Percentiles rank a stretch among this genome's conserved stretches.
phyloP scores from a whole-genome alignment of 2,329 filamentous ascomycete genomes.

The Tolypocladium inflatum region DNA sequence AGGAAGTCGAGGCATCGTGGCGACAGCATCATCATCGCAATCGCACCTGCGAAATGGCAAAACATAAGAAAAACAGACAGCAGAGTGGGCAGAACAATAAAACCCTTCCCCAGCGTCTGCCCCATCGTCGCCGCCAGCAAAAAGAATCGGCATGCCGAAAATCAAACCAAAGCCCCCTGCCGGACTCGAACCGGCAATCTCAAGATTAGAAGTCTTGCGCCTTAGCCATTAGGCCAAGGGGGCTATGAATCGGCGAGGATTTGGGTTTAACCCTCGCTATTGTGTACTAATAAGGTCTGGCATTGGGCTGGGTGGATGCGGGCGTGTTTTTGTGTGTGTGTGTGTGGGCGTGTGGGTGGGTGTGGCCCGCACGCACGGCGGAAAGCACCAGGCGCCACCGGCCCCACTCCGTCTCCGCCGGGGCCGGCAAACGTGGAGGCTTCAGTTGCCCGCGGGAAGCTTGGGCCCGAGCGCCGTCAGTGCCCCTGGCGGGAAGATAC shows the following conservation, averaged over 20 bases:
- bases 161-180: conserved; percentile 1
- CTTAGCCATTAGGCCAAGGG: conserved; percentile 6
- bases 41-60: neutral
- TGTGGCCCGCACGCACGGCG: neutral
- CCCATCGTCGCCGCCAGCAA: neutral
- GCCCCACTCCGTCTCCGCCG: neutral
- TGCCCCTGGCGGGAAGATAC: conserved; percentile 1
- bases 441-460: neutral
- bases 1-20: neutral
- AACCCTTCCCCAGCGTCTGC: neutral
- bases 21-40: no score
- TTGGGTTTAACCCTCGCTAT: neutral
- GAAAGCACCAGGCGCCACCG: neutral
- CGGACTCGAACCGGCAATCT: conserved; percentile 6
- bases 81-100: no score
- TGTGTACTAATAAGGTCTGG: neutral
- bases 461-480: neutral
- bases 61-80: neutral
- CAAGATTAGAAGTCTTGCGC: conserved; percentile 7
- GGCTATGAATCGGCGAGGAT: neutral
- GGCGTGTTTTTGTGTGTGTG: neutral
- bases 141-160: neutral
- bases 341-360: neutral
- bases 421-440: neutral
- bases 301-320: neutral